These are phyloP conservation scores for Madurella mycetomatis DNA, from an alignment of 2,329 filamentous ascomycete genomes.

Conservation along the genomic window DNA sequence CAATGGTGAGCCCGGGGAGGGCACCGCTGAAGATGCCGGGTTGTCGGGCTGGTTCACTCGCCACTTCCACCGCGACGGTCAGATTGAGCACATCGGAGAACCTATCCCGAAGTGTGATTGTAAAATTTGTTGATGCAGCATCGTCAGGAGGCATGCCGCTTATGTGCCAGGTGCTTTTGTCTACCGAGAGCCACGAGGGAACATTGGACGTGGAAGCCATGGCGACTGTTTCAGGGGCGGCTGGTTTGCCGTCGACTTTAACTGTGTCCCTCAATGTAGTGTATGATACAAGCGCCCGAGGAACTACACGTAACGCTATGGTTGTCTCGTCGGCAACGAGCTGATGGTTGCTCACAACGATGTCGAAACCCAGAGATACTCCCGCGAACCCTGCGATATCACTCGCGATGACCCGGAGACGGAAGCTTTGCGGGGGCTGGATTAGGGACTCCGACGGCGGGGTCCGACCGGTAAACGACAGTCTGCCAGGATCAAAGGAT, in stretches of 20 bases:
- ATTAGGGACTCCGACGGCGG: constrained; percentile 60
- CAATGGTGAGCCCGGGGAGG: constrained; percentile 38
- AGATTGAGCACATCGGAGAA: constrained; percentile 56
- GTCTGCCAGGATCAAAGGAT: constrained; percentile 58
- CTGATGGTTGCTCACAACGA: constrained; percentile 67
- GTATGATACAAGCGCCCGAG: constrained; percentile 49
- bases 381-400: constrained; percentile 75
- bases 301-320: constrained; percentile 54
- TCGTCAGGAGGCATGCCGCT: constrained; percentile 59
- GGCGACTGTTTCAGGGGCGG: constrained; percentile 46
- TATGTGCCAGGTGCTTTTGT: constrained; percentile 57
- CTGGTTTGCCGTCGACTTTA: constrained; percentile 52
- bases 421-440: constrained; percentile 67
- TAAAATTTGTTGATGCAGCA: constrained; percentile 58
- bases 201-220: constrained; percentile 47
- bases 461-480: constrained; percentile 68
- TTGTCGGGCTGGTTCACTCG: neutral
- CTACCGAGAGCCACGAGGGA: constrained; percentile 67
- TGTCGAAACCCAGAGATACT: constrained; percentile 60
- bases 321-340: constrained; percentile 58
- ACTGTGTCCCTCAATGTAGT: constrained; percentile 47
- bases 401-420: constrained; percentile 69
- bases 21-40: constrained; percentile 39
- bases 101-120: constrained; percentile 55
- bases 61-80: constrained; percentile 39